Evolutionary conservation across 208 protist genomes (phyloP).

Genomic region (Entamoeba moshkovskii): DNA sequence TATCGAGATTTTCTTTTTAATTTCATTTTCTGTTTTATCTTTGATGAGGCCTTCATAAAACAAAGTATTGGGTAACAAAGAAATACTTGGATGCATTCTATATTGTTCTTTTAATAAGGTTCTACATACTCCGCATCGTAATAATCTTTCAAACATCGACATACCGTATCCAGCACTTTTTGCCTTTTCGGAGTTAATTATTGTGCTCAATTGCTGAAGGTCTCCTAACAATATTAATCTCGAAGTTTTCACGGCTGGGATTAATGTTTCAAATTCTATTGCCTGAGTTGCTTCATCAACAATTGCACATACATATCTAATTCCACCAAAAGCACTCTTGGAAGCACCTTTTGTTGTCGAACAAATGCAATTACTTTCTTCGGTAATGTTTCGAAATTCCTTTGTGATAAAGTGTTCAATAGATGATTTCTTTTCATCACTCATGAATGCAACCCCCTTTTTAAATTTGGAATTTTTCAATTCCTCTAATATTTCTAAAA

Average conservation of each 20-base stretch:
- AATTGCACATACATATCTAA: conserved; percentile 69
- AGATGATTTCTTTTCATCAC: no score
- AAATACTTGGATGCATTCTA: conserved; percentile 86
- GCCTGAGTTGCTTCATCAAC: conserved; percentile 84
- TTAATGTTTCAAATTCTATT: conserved; percentile 80
- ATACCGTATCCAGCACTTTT: conserved; percentile 60
- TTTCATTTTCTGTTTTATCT: conserved; percentile 65
- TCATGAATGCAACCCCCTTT: no score
- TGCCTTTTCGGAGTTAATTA: conserved; percentile 75
- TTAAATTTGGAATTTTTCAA: no score
- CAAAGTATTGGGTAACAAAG: conserved; percentile 71
- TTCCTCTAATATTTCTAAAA: no score
- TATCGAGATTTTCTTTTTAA: conserved; percentile 52
- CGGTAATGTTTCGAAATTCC: no score
- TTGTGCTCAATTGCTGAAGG: conserved; percentile 79
- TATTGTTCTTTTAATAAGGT: conserved; percentile 82
- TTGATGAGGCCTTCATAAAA: conserved; percentile 88
- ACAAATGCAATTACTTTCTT: no score
- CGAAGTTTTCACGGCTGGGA: conserved; percentile 68
- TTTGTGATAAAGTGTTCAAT: no score
- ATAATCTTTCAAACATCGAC: conserved; percentile 81
- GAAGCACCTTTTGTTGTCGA: no score
- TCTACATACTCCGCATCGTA: conserved; percentile 61
- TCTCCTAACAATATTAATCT: conserved; percentile 73
- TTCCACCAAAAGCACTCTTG: conserved; percentile 31